Evolutionary conservation across 2,329 filamentous ascomycete genomes (phyloP).

Genomic region (Blastomyces gilchristii): DNA sequence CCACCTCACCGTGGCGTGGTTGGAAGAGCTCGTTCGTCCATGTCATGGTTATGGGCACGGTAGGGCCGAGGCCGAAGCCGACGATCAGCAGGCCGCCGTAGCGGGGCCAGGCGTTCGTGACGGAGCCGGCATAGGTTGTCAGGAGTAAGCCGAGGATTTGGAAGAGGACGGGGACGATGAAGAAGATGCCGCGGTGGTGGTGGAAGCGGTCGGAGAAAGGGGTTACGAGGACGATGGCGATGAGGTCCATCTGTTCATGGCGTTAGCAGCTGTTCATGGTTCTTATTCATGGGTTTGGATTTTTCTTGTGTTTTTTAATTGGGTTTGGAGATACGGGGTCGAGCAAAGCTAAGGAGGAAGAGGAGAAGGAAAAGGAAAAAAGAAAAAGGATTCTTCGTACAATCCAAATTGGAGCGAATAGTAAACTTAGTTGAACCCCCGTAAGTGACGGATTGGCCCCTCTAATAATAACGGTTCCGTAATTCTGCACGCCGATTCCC

Average conservation of each 20-base stretch:
- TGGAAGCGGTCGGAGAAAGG: conserved; percentile 83
- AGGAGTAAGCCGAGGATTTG: conserved; percentile 74
- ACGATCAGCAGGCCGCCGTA: conserved; percentile 85
- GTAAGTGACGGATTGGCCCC: conserved; percentile 65
- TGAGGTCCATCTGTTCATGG: conserved; percentile 60
- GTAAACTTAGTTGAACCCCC: conserved; percentile 63
- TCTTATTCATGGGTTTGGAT: conserved; percentile 9
- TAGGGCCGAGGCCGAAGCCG: conserved; percentile 81
- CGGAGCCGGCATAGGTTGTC: conserved; percentile 60
- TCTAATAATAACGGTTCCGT: conserved; percentile 76
- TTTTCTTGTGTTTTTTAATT: background rate
- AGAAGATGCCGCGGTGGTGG: conserved; percentile 66
- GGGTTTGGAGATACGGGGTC: background rate
- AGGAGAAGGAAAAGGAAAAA: background rate
- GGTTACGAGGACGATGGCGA: conserved; percentile 75
- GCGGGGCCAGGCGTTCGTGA: conserved; percentile 61
- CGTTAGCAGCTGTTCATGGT: background rate
- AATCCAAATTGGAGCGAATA: conserved; percentile 89
- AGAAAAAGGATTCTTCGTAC: conserved; percentile 40
- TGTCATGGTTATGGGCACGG: conserved; percentile 86
- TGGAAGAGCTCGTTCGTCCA: conserved; percentile 91
- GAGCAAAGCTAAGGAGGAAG: background rate
- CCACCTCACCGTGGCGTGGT: conserved; percentile 76
- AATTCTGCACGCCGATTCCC: conserved; percentile 80
- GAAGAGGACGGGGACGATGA: conserved; percentile 62